Percentiles rank a stretch among this genome's conserved stretches.
phyloP scores from a whole-genome alignment of 31 red algal genomes.

The Porphyra umbilicalis region DNA sequence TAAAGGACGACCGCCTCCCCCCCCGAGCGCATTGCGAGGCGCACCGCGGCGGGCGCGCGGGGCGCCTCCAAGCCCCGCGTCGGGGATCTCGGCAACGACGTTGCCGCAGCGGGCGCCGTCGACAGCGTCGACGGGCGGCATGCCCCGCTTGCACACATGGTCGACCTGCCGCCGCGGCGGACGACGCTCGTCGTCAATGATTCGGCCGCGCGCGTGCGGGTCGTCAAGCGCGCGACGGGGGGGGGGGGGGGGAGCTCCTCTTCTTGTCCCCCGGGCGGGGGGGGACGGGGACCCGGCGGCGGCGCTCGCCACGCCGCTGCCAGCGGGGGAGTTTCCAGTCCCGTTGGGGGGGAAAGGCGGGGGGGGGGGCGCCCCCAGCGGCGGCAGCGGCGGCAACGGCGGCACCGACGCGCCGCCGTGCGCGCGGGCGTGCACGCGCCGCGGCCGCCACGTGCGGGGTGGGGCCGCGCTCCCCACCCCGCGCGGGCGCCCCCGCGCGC shows the following conservation, averaged over 20 bases:
- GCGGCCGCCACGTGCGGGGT: conserved; percentile 50
- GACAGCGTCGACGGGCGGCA: conserved; percentile 1
- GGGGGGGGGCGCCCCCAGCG: background rate
- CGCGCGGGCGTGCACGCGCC: conserved; percentile 41
- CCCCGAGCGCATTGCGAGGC: no score
- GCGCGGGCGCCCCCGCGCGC: background rate
- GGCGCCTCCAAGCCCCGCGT: no score
- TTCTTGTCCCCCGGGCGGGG: conserved; percentile 35
- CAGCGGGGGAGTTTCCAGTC: background rate
- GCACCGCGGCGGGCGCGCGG: no score
- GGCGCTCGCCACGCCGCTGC: conserved; percentile 19
- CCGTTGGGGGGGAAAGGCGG: background rate
- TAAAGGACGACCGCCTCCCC: no score
- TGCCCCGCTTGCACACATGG: conserved; percentile 37
- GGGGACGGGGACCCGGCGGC: conserved; percentile 36
- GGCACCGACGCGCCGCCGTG: background rate
- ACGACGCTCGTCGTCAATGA: conserved; percentile 69
- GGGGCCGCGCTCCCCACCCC: conserved; percentile 24
- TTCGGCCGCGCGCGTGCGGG: conserved; percentile 54
- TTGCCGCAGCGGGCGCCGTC: no score
- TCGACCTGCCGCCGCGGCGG: conserved; percentile 29
- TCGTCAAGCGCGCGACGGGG: conserved; percentile 39
- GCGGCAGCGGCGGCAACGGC: background rate
- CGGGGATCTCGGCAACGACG: no score
- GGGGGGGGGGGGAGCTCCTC: conserved; percentile 70